Evolutionary conservation across 202 grass and related monocot genomes (phyloP).

Genomic region (Musa balbisiana): DNA sequence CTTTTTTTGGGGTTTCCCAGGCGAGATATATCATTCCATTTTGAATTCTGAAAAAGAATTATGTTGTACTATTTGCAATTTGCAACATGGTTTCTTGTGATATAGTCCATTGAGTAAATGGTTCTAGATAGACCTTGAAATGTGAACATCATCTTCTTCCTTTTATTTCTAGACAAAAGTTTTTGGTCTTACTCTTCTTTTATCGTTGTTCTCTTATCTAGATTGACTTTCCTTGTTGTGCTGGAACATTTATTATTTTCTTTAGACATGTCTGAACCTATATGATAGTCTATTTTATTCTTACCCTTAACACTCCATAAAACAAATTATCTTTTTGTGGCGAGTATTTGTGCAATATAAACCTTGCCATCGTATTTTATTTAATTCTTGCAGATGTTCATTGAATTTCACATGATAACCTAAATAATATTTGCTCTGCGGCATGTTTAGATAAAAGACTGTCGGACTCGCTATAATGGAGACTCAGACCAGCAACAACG

Average conservation of each 20-base stretch:
- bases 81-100: too few relatives aligned
- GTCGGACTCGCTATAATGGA: conserved; percentile 88
- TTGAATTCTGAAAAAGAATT: too few relatives aligned
- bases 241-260: too few relatives aligned
- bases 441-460: conserved; percentile 64
- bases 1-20: too few relatives aligned
- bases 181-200: neutral
- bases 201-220: neutral
- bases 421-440: neutral
- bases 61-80: too few relatives aligned
- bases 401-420: neutral
- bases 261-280: neutral
- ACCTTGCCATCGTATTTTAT: neutral
- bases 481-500: conserved; percentile 69
- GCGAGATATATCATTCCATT: too few relatives aligned
- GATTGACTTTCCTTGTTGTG: neutral
- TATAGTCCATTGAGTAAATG: too few relatives aligned
- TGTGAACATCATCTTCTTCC: neutral
- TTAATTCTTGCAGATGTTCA: conserved; percentile 1
- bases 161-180: neutral
- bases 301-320: neutral
- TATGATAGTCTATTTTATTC: neutral
- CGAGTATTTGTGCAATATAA: neutral
- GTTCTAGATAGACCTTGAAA: neutral
- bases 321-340: too few relatives aligned